phyloP scores from a whole-genome alignment of 2,329 filamentous ascomycete species.

The Epichloe bromicola region DNA sequence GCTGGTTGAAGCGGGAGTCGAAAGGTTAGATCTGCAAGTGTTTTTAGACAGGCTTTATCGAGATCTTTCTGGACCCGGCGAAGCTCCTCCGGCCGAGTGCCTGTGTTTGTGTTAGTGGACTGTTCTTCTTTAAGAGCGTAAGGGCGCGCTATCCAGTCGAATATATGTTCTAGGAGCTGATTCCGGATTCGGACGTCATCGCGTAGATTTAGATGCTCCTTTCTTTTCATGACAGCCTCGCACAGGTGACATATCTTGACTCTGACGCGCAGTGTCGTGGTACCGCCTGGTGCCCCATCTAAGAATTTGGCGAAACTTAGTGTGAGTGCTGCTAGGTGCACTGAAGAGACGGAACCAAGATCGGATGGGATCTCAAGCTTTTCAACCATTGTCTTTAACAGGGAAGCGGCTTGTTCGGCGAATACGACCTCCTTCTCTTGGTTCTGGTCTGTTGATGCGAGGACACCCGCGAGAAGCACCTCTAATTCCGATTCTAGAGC shows the following conservation, averaged over 20 bases:
- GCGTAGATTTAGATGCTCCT: constrained; percentile 54
- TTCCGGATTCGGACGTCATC: constrained; percentile 58
- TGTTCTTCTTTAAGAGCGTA: constrained; percentile 34
- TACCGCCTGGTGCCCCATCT: constrained; percentile 42
- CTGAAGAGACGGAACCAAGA: constrained; percentile 45
- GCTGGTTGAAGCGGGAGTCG: constrained; percentile 52
- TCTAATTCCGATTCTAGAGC: constrained; percentile 53
- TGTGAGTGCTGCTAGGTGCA: constrained; percentile 50
- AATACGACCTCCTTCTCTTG: constrained; percentile 51
- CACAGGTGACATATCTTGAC: constrained; percentile 57
- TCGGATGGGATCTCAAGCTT: constrained; percentile 50
- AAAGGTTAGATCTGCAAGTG: constrained; percentile 53
- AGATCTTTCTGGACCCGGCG: constrained; percentile 49
- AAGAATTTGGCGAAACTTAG: constrained; percentile 56
- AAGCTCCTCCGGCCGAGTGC: constrained; percentile 42
- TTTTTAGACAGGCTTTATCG: constrained; percentile 51
- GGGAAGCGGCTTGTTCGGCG: constrained; percentile 52
- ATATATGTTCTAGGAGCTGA: constrained; percentile 54
- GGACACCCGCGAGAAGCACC: constrained; percentile 44
- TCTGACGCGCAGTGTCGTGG: constrained; percentile 47
- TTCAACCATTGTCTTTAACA: constrained; percentile 51
- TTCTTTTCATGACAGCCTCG: constrained; percentile 51
- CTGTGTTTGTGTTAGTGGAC: constrained; percentile 15
- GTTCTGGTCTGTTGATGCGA: constrained; percentile 36
- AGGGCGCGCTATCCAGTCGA: constrained; percentile 54